Conservation (phyloP, 805 yeast species). For the Candida fluviatilis region DNA sequence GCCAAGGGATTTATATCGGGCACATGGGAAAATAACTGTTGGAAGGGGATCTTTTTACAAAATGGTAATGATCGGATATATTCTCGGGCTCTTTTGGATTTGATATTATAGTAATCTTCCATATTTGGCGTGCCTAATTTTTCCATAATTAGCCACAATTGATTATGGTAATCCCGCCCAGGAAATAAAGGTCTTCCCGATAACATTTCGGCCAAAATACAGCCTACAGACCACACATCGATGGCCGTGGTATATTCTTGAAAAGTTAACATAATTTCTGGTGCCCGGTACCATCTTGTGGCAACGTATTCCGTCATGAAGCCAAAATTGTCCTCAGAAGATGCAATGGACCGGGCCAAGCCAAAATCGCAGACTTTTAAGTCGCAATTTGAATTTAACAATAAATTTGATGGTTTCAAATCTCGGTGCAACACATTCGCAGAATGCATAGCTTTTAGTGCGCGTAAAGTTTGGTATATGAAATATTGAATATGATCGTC, state of each 20-base stretch:
- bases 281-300: conserved; percentile 96
- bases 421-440: conserved; percentile 95
- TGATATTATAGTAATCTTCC: conserved; percentile 72
- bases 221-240: conserved; percentile 96
- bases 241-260: conserved; percentile 92
- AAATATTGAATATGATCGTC: conserved; percentile 96
- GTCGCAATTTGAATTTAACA: conserved; percentile 90
- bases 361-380: conserved; percentile 94
- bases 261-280: conserved; percentile 93
- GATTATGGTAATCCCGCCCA: conserved; percentile 92
- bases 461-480: conserved; percentile 85
- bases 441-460: conserved; percentile 83
- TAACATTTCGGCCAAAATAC: conserved; percentile 88
- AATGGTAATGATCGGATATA: conserved; percentile 79
- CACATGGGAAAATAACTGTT: conserved; percentile 39
- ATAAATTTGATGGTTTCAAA: conserved; percentile 81
- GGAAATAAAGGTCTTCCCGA: conserved; percentile 87
- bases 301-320: conserved; percentile 97
- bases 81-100: conserved; percentile 81
- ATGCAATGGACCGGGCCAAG: conserved; percentile 66
- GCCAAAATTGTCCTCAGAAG: conserved; percentile 62
- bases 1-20: conserved; percentile 37
- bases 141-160: conserved; percentile 77
- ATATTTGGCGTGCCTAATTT: conserved; percentile 83
- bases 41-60: conserved; percentile 57